Evolutionary conservation across 2,329 filamentous ascomycete species (phyloP), one percentile per base, ranked within the genome.

Genomic region (Penicillium glabrum): DNA sequence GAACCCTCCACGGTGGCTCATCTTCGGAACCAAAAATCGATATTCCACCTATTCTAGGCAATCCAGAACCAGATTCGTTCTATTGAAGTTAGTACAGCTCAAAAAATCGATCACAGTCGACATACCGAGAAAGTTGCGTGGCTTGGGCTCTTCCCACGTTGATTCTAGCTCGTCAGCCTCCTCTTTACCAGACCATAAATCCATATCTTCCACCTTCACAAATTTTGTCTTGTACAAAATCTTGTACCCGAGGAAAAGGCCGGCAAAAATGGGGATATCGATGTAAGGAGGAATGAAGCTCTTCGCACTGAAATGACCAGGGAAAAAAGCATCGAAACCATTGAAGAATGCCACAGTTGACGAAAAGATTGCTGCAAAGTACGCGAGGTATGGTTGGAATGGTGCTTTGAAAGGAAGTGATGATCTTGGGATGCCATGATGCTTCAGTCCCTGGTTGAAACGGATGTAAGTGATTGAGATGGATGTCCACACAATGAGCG

Each of bases 311-410:
- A 61, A 67, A 29, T 61, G 53, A 1, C 62, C 59, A 3, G 61
- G 57, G 21, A 67, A 65, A 33, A 67, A 68, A 3, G 57, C 56
- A 35, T 85, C 80, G 71, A 89, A 90, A 1, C 87, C 88, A 62
- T 88, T 89, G 59, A 88, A 85, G 6, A 90, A 71, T 2, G 82
- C 85, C 9, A 90, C 76, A 19, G 89, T 71, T 1, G 71, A 66
- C 27, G 89, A 80, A 41, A 86, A 68, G 19, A 81, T 66, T 0
- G 90, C 73, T 0, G 84, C 85, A 53, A 86, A 86, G 69, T 82
- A 92, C 0, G 89, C 88, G 0, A 84, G 80, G 62, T 86, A 91
- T 1, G 90, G 90, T 75, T 91, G 89, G 24, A 84, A 78, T 51
- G 78, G 80, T 0, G 85, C 84, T 60, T 82, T 85, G 72, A 89